Conservation (phyloP, 176 grass and related monocot species). For the Rhynchospora pubera region DNA sequence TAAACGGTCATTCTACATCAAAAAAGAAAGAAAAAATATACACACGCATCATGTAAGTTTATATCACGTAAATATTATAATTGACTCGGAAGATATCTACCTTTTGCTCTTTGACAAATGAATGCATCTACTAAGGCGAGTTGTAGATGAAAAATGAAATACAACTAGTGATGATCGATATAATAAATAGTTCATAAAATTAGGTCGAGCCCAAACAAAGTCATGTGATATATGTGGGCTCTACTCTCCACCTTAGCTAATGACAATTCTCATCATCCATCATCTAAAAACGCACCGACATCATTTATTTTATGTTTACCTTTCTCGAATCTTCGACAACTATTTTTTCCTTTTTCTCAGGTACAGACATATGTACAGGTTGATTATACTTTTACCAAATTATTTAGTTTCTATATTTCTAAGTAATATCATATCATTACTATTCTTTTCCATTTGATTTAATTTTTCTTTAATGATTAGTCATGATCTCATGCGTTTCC, state of each 20-base stretch:
- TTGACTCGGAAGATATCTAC: too few relatives aligned
- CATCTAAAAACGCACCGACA: neutral
- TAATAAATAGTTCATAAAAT: constrained; percentile 10
- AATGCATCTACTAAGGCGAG: neutral
- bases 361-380: neutral
- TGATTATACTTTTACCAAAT: too few relatives aligned
- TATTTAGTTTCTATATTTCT: too few relatives aligned
- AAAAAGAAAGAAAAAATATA: too few relatives aligned
- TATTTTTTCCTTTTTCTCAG: neutral
- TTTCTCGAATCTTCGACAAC: neutral
- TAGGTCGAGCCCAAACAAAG: constrained; percentile 14
- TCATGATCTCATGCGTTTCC: too few relatives aligned
- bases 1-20: too few relatives aligned
- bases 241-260: neutral
- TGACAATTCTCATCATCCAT: neutral
- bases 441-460: too few relatives aligned
- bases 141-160: neutral
- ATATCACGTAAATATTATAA: too few relatives aligned
- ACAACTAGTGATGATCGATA: neutral
- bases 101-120: neutral
- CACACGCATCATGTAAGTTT: too few relatives aligned
- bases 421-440: too few relatives aligned
- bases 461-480: too few relatives aligned
- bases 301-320: neutral
- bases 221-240: constrained; percentile 24